Base-by-base conservation (phyloP, 345 rosid genomes). In the Lepidium africanum region DNA sequence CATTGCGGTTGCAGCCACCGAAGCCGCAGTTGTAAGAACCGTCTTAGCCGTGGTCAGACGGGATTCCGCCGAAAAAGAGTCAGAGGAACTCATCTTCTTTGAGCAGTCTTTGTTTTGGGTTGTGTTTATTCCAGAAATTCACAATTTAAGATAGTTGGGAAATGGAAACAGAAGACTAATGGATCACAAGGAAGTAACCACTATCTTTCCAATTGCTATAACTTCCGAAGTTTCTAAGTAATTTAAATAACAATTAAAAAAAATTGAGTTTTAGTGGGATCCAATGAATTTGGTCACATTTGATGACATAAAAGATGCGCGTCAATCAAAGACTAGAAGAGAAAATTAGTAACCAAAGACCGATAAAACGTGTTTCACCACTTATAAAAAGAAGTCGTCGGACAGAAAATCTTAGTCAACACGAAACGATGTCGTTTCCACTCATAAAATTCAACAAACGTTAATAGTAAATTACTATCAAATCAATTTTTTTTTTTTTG, bases 1-100 rank as follows among this genome's bases (percentile, higher is more conserved):
- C 87, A 87, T 67, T 9, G 58, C 76, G 13, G 89, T 73, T 38
- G 80, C 87, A 4, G 89, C 86, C 30, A 80, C 79, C 1, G 92
- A 87, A 42, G 89, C 86, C 0, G 82, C 87, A 0, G 89, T 69
- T 39, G 92, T 78, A 19, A 86, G 46, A n/a, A 83, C 71, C 8
- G 76, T 76, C 73, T 78, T 79, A 39, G 78, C 86, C 15, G 79
- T 68, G 32, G 79, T 78, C 38, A 82, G 71, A 16, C 59, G 81
- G 19, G 74, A 25, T 33, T 72, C 78, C 4, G 79, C 32, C n/a
- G 62, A 59, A 39, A 65, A 72, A 64, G 76, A 57, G 37, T 39
- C 45, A 43, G 69, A 63, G 40, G 32, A 71, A 3, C 30, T 54
- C 75, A 71, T 71, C n/a, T 33, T 40, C 9, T 40, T 51, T 59